A percentile compares a stretch with the other conserved stretches of the same genome.
Conservation (phyloP, 1,139 yeast genomes). For the Magnusiomyces paraingens region DNA sequence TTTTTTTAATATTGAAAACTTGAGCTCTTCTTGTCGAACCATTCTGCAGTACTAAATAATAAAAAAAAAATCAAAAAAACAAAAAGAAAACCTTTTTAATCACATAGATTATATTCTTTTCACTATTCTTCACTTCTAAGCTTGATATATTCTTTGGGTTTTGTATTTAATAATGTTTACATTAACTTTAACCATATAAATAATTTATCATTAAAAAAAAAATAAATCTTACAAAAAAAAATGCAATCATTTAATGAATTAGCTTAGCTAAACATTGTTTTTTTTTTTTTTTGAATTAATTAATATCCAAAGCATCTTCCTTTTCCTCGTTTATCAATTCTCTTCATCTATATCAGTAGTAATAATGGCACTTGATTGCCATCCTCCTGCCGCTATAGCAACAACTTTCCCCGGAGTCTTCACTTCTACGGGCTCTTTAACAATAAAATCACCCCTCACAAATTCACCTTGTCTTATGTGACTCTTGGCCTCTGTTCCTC, state of each 20-base stretch:
- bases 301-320: not conserved
- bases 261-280: not conserved
- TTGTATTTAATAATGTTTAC: too few species aligned
- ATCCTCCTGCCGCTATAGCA: constrained; percentile 66
- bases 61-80: not conserved
- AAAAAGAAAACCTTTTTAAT: not conserved
- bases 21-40: not conserved
- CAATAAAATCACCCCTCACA: constrained; percentile 37
- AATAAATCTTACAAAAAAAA: not conserved
- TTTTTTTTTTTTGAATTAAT: too few species aligned
- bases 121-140: too few species aligned
- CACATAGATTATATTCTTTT: not conserved
- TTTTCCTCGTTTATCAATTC: not conserved
- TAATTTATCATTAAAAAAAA: not conserved
- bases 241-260: too few species aligned
- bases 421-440: constrained; percentile 43
- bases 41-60: not conserved
- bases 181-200: not conserved
- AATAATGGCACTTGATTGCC: constrained; percentile 67
- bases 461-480: constrained; percentile 30
- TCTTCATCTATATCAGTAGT: constrained; percentile 18
- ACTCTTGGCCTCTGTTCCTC: constrained; percentile 36
- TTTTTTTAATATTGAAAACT: constrained; percentile 11
- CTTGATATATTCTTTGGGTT: too few species aligned
- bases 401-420: constrained; percentile 38